Evolutionary conservation across 768 basidiomycete species (phyloP), one percentile per base, ranked within the genome.

Genomic region (Boletus reticuloceps): DNA sequence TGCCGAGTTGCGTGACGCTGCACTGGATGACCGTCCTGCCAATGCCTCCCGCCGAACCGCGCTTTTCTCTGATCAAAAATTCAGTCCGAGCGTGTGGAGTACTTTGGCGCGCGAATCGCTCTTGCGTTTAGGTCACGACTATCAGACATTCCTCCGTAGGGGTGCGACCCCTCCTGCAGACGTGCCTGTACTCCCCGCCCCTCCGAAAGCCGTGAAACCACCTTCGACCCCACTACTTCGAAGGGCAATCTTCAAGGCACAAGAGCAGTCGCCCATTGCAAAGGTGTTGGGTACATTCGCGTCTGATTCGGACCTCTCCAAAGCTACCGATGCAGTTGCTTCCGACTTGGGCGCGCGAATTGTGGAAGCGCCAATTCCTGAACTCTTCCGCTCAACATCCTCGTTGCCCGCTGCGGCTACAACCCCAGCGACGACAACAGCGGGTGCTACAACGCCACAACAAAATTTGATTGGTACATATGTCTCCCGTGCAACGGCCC

Each of bases 51-150:
- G 76, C 34, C 78, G 87, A 12, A 77, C 77, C 0, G 76, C 80
- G 0, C 64, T 91, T 1, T 91, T 89, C 61, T 78, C 78, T 1
- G 88, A 91, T 60, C 84, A 87, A 63, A 87, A 85, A 59, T 81
- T 82, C 49, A 76, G 72, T 9, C 85, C 84, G 0, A 82, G 73
- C 49, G 69, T 89, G 10, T 92, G 91, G 90, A 74, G 73, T 19
- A 75, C 76, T 2, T 71, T 91, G 32, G 74, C 75, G 9, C 78
- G 88, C 5, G 82, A 84, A 51, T 75, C 79, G 9, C 75, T 93
- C 3, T 63, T 88, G 11, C 65, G 79, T 8, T 75, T 92, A 1
- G 89, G 87, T 10, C 65, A 72, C 1, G 88, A 92, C 66, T 91
- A 91, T 57, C 87, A 87, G 60, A 72, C 76, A 0, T 73, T 91